Percentiles rank a stretch among this genome's conserved stretches.
These are phyloP conservation scores for Venturia nashicola DNA, from an alignment of 2,329 filamentous ascomycete genomes.

Conservation along the genomic window DNA sequence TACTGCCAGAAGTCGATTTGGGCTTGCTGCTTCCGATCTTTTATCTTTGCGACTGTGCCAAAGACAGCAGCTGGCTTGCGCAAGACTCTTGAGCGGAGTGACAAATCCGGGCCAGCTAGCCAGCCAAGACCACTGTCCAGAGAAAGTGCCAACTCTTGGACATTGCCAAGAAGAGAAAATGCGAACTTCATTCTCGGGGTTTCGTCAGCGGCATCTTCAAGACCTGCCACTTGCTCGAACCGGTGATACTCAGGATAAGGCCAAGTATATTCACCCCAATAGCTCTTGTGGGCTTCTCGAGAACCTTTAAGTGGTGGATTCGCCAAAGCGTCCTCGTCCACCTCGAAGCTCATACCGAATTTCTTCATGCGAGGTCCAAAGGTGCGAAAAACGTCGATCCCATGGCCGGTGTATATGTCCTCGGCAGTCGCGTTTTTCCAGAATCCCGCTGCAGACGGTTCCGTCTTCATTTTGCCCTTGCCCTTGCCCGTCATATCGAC, in stretches of 20 bases:
- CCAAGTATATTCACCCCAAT: slow-evolving; percentile 57
- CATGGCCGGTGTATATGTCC: slow-evolving; percentile 41
- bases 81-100: slow-evolving; percentile 35
- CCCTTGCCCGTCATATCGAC: slow-evolving; percentile 25
- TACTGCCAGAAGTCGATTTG: slow-evolving; percentile 25
- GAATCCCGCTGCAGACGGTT: slow-evolving; percentile 3
- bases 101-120: slow-evolving; percentile 49
- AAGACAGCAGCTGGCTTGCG: slow-evolving; percentile 34
- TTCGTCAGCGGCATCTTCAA: slow-evolving; percentile 54
- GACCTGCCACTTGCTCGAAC: slow-evolving; percentile 44
- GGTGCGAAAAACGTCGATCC: slow-evolving; percentile 48
- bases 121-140: slow-evolving; percentile 58
- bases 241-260: slow-evolving; percentile 46
- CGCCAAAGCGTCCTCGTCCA: slow-evolving; percentile 41
- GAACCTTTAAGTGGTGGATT: slow-evolving; percentile 44
- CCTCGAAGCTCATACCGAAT: slow-evolving; percentile 57
- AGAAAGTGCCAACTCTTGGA: slow-evolving; percentile 53
- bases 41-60: slow-evolving; percentile 25
- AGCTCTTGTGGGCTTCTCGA: slow-evolving; percentile 42
- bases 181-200: slow-evolving; percentile 48
- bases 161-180: slow-evolving; percentile 41
- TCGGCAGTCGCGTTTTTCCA: slow-evolving; percentile 32
- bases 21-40: slow-evolving; percentile 25
- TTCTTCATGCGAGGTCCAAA: slow-evolving; percentile 48
- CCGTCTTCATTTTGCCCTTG: slow-evolving; percentile 20